Evolutionary conservation across 2,329 filamentous ascomycete genomes (phyloP), one percentile per base, ranked within the genome.

Genomic region (Gaeumannomyces sp.): DNA sequence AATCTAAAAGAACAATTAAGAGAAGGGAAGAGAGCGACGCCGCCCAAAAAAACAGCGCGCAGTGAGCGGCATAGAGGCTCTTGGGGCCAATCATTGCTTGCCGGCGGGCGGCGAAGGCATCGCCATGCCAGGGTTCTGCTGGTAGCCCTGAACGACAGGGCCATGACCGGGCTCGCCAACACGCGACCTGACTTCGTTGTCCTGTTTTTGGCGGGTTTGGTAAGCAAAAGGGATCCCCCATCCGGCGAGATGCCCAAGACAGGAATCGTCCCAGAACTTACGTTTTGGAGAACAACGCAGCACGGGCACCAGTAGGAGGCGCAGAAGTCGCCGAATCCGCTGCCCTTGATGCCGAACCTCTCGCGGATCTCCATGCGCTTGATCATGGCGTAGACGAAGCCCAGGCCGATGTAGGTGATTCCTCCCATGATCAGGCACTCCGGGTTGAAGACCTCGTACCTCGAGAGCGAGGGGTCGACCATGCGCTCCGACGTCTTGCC

Each of bases 361-460:
- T 82, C 75, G 61, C 84, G 81, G 68, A 86, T 81, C 69, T 84
- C 79, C 65, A 71, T 71, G 61, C 85, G 82, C 73, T 85, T 83
- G 67, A 83, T 74, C 76, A 83, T 81, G 67, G 80, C 76, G 69
- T 76, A 79, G 68, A 78, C 79, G 65, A 14, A 66, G 53, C 19
- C 5, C 8, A 59, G 31, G 62, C 62, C 50, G 59, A 75, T 66
- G 64, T 68, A 78, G 59, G 74, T 73, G 65, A 81, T 74, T 59
- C 70, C 73, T 60, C 70, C 73, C 64, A 78, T 76, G 59, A 80
- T 67, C 60, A 79, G 67, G 68, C 80, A 80, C 68, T 81, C 80
- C 25, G 70, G 69, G 72, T 82, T 81, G 68, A 75, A 67, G 59
- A 71, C 67, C 59, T 78, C 73, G 64, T 78, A 76, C 6, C 73